Evolutionary conservation across 2,329 filamentous ascomycete genomes (phyloP), one percentile per base, ranked within the genome.

Genomic region (Cercospora janseana): DNA sequence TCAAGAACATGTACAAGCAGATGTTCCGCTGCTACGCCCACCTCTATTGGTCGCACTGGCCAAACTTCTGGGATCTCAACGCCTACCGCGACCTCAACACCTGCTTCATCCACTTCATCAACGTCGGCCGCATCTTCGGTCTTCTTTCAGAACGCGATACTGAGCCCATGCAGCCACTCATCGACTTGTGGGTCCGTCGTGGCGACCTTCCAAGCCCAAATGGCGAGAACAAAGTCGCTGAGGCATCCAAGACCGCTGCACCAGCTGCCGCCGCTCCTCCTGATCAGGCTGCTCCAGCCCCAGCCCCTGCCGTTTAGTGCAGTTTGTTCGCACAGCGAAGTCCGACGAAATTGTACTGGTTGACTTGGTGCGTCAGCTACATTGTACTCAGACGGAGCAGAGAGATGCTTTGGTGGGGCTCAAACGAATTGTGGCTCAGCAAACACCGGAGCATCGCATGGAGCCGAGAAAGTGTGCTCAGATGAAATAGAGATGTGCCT

Each of bases 161-260:
- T 63, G 91, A 96, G 76, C 92, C 92, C 16, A 95, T 97, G 89
- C 88, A 94, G 74, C 89, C 88, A 20, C 73, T 97, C 60, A 88
- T 97, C 60, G 90, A 96, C 64, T 79, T 96, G 40, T 96, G 91
- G 86, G 84, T 90, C 20, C 85, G 85, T 56, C 92, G 92, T 66
- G 90, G 91, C 52, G 87, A 91, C 20, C 87, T 97, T 61, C 90
- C 90, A 8, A 53, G 59, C 27, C 15, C 32, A n/a, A 32, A 46
- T 10, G 43, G 43, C 31, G 38, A 53, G 26, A 34, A 31, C 24
- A 53, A 41, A 41, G 20, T 32, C 38, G 45, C 38, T 29, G 50
- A 49, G 18, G 38, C 49, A 13, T 31, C 45, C 10, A 49, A 53
- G 45, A 44, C 50, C 7, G n/a, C n/a, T n/a, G n/a, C n/a, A n/a